A percentile compares a stretch with the other conserved stretches of the same genome.
These are phyloP conservation scores for Cynanchum wilfordii DNA, from an alignment of 257 asterid species.

Conservation along the genomic window DNA sequence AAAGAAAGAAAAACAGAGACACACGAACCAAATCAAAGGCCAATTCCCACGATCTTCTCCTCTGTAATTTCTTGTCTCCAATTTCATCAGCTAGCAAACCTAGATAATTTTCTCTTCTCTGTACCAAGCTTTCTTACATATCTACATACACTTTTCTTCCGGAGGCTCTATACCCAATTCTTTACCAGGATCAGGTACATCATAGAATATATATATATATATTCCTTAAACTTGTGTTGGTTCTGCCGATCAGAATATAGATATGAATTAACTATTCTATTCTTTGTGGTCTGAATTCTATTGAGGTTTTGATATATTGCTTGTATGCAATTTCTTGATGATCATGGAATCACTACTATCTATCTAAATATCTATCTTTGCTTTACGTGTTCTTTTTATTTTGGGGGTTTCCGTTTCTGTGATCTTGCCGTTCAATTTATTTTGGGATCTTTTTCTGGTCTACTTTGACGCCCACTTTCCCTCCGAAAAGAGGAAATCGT, in stretches of 20 bases:
- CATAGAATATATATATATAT: too few relatives aligned
- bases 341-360: neutral
- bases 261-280: neutral
- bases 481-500: neutral
- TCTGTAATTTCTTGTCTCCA: neutral
- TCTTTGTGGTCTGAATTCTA: neutral
- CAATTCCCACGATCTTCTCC: neutral
- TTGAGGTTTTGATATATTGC: neutral
- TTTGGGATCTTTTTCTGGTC: neutral
- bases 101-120: neutral
- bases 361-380: neutral
- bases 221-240: too few relatives aligned
- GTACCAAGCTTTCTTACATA: neutral
- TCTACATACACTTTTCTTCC: neutral
- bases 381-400: neutral
- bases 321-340: neutral
- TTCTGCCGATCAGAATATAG: too few relatives aligned
- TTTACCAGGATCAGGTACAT: conserved; percentile 33
- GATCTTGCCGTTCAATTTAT: neutral
- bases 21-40: too few relatives aligned
- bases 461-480: neutral
- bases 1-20: neutral
- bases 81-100: neutral
- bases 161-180: conserved; percentile 3
- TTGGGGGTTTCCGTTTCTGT: neutral